Base-by-base conservation (phyloP, 495 filamentous ascomycete genomes). In the Letharia lupina region DNA sequence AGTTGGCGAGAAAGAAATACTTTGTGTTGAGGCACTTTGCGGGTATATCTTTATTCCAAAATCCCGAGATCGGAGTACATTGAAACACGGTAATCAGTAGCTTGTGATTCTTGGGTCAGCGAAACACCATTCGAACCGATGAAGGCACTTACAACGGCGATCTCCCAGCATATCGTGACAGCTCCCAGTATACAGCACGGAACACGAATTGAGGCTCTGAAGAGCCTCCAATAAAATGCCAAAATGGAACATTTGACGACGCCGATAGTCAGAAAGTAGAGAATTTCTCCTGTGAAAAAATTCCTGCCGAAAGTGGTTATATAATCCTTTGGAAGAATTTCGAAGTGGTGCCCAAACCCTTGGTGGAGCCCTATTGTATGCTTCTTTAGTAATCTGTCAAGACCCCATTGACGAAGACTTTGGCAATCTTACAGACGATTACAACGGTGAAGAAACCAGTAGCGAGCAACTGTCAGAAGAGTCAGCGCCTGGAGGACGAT, bases 181-280 rank as follows among this genome's bases (percentile, higher is more conserved):
- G 35, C 50, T 23, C 50, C 60, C 28, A 69, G 33, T n/a, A 66
- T 42, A 39, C 50, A 69, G 7, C 35, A n/a, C 4, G 64, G 50
- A 20, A 69, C 15, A 28, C 52, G 63, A 40, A 68, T 61, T 9
- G 35, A 48, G 12, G 7, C n/a, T 20, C 41, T 33, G 33, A 73
- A 72, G 20, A 72, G 45, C 45, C 68, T 60, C 68, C 68, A 67
- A 40, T 70, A 70, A 60, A 73, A 70, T 2, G 66, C 63, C 23
- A 73, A 28, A 11, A 72, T 65, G 28, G 72, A 72, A 45, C 63
- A 66, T 41, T 70, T 73, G 16, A 66, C 62, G 13, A 58, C 48
- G 64, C 48, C 47, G 23, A 73, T 65, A 15, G 37, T n/a, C 16
- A 39, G 18, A 4, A 47, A 18, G 45, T 73, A 73, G 48, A 69